A percentile compares a stretch with the other conserved stretches of the same genome.
Conservation (phyloP, 2,329 filamentous ascomycete genomes). For the Clarireedia sp. region DNA sequence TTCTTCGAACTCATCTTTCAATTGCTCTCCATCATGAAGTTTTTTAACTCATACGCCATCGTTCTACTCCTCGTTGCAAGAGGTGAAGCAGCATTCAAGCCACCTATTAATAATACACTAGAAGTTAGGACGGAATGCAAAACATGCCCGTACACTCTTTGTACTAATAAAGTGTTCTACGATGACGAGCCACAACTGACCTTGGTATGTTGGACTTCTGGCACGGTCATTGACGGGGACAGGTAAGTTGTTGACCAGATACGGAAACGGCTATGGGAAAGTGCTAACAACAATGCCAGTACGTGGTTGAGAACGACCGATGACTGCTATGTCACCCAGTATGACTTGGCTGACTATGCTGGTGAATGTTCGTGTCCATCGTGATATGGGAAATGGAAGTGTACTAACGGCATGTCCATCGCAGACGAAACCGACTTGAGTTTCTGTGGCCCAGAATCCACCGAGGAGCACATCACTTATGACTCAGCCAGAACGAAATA, state of each 20-base stretch:
- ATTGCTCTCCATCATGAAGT: no score
- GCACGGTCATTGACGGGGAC: conserved; percentile 16
- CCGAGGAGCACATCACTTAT: conserved; percentile 14
- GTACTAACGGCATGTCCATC: not conserved
- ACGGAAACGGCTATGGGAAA: not conserved
- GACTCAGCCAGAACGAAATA: conserved; percentile 13
- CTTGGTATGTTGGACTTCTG: conserved; percentile 18
- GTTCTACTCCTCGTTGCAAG: not conserved
- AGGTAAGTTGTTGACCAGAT: conserved; percentile 7
- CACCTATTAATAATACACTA: conserved; percentile 16
- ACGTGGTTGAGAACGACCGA: conserved; percentile 20
- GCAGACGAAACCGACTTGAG: conserved; percentile 12
- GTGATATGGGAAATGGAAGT: not conserved
- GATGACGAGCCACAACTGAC: conserved; percentile 8
- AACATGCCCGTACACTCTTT: conserved; percentile 19
- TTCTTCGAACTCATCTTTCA: no score
- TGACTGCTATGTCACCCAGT: conserved; percentile 18
- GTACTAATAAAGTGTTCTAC: conserved; percentile 17
- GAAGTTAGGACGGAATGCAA: conserved; percentile 21
- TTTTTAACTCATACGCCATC: no score
- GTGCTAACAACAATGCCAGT: not conserved
- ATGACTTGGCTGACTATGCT: conserved; percentile 14
- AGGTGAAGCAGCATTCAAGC: conserved; percentile 2
- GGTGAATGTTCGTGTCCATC: conserved; percentile 14
- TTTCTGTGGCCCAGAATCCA: conserved; percentile 14